Percentiles rank a stretch among this genome's conserved stretches.
Conservation (phyloP, 2,329 filamentous ascomycete genomes). For the Ilyonectria mors-panacis region DNA sequence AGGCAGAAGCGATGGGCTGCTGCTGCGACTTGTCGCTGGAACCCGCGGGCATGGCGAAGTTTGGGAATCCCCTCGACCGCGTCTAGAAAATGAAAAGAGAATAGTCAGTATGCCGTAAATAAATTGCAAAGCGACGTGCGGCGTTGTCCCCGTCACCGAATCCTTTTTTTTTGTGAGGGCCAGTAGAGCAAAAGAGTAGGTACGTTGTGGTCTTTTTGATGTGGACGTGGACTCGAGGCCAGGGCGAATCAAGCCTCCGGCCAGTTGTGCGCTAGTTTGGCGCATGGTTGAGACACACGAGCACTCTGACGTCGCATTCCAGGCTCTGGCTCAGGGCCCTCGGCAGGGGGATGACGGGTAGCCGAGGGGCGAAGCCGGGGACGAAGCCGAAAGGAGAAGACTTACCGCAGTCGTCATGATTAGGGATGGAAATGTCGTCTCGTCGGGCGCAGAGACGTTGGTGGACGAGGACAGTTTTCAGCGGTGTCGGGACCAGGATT, state of each 20-base stretch:
- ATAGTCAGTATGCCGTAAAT: slow-evolving; percentile 41
- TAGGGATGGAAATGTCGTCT: slow-evolving; percentile 13
- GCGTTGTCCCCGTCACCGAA: slow-evolving; percentile 35
- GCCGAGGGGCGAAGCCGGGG: slow-evolving; percentile 11
- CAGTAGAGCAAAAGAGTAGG: slow-evolving; percentile 31
- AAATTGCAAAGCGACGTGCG: slow-evolving; percentile 38
- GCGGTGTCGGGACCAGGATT: slow-evolving; percentile 31
- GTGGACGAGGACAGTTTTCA: slow-evolving; percentile 33
- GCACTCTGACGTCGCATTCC: slow-evolving; percentile 54
- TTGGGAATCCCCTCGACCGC: slow-evolving; percentile 57
- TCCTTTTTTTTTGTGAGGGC: slow-evolving; percentile 34
- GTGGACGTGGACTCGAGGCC: slow-evolving; percentile 43
- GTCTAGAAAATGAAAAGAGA: slow-evolving; percentile 47
- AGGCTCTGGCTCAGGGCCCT: slow-evolving; percentile 37
- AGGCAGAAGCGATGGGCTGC: slow-evolving; percentile 56
- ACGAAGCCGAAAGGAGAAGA: slow-evolving; percentile 21
- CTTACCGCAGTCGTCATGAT: slow-evolving; percentile 37
- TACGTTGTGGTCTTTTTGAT: slow-evolving; percentile 35
- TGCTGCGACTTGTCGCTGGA: slow-evolving; percentile 52
- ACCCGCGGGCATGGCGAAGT: slow-evolving; percentile 55
- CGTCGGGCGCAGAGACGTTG: slow-evolving; percentile 16
- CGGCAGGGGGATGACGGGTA: slow-evolving; percentile 24
- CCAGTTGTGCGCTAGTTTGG: slow-evolving; percentile 50
- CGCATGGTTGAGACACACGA: slow-evolving; percentile 56
- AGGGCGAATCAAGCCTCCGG: slow-evolving; percentile 48